Evolutionary conservation across 441 rosid genomes (phyloP), one percentile per base, ranked within the genome.

Genomic region (Daphne laureola): DNA sequence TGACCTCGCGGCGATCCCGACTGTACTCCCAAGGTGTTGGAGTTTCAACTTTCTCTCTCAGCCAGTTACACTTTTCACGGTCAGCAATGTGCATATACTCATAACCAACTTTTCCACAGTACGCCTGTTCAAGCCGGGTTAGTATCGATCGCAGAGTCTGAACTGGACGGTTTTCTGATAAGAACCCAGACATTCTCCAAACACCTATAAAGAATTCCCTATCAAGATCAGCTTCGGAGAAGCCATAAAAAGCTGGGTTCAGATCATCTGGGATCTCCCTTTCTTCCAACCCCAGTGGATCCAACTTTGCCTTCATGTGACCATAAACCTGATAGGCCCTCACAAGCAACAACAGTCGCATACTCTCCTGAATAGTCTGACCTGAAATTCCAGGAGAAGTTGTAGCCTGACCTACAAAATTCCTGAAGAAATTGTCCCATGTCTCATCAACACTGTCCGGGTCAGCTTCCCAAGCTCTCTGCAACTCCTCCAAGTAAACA

Each of bases 311-410:
- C 60, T 85, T 93, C 96, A 84, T 87, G 68, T 93, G 98, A 58
- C 98, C 98, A 59, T 84, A 86, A 54, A 93, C 98, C 72, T 89
- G 98, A 64, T 93, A 89, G 62, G 98, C 97, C 73, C 96, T 87
- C 14, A 93, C 93, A 43, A 93, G 68, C 55, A 93, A 62, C 72
- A 92, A 54, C 46, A 92, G 57, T 0, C 95, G 84, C 98, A 89
- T 92, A 68, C 98, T 92, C 78, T 92, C 98, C 73, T 89, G 94
- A 61, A 92, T 92, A 0, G 97, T 92, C 73, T 92, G 98, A 16
- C 98, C 97, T 0, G 98, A 93, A 67, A 93, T 83, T 36, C 98
- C 97, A 12, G 92, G 92, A 16, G 98, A 90, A n/a, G 96, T 84
- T 0, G 92, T 84, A 27, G 97, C 91, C 73, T 89, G 97, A 43